Evolutionary conservation across 768 basidiomycete genomes (phyloP).

Genomic region (Neoboletus brunneissimus): DNA sequence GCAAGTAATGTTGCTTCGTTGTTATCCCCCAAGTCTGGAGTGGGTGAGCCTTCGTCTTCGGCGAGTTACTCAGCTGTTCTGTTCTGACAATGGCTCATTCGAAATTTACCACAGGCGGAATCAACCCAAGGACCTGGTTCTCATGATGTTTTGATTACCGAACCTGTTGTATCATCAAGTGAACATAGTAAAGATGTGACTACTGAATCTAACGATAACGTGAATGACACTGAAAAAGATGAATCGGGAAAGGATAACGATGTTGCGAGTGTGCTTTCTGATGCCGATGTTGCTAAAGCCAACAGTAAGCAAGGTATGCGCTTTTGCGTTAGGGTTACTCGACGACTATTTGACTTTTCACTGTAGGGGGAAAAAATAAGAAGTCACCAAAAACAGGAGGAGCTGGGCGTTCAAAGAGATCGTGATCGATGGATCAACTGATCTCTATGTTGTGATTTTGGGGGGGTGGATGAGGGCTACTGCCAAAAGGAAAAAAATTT

Average conservation of each 20-base stretch:
- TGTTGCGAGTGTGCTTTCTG: conserved; percentile 14
- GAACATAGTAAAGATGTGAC: conserved; percentile 26
- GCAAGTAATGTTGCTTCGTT: not conserved
- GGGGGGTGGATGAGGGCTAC: conserved; percentile 1
- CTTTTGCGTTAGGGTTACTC: not conserved
- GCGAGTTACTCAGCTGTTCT: conserved; percentile 23
- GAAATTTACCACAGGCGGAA: conserved; percentile 18
- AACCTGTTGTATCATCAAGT: conserved; percentile 29
- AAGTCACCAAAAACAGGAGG: not conserved
- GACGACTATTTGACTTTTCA: conserved; percentile 3
- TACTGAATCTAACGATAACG: conserved; percentile 19
- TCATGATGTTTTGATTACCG: conserved; percentile 15
- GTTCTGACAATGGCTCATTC: conserved; percentile 33
- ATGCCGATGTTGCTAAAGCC: conserved; percentile 14
- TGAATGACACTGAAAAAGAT: conserved; percentile 28
- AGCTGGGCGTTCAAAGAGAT: not conserved
- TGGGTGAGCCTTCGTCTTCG: conserved; percentile 34
- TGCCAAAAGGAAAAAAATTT: conserved; percentile 7
- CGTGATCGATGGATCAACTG: not conserved
- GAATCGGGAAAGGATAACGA: conserved; percentile 27
- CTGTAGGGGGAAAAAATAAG: not conserved
- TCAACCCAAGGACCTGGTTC: not conserved
- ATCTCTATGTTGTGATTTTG: conserved; percentile 3
- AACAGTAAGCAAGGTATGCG: conserved; percentile 14
- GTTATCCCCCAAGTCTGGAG: conserved; percentile 6